Conservation (phyloP, 1,139 yeast species). For the Tardiomyces depauwii region DNA sequence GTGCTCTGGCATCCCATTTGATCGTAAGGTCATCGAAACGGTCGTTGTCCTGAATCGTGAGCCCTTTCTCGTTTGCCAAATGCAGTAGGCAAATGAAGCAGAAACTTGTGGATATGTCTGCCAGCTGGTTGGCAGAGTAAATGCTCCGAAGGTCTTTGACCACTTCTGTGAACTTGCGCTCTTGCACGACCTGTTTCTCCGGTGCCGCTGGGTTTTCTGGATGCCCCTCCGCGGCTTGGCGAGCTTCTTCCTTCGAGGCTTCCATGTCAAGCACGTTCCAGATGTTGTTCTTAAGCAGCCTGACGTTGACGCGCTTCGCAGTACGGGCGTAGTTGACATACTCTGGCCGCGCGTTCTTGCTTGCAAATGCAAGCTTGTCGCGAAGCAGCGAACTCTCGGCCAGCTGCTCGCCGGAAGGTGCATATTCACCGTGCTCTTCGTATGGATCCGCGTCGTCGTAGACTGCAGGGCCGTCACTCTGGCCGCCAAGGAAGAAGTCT, state of each 20-base stretch:
- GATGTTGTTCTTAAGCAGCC: slow-evolving; percentile 64
- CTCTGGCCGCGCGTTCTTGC: slow-evolving; percentile 34
- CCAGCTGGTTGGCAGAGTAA: slow-evolving; percentile 26
- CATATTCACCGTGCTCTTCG: slow-evolving; percentile 5
- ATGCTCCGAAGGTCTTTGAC: slow-evolving; percentile 27
- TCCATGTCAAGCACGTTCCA: slow-evolving; percentile 45
- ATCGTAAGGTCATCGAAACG: slow-evolving; percentile 48
- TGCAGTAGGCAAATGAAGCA: slow-evolving; percentile 79
- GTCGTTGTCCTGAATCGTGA: slow-evolving; percentile 47
- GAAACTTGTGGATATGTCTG: slow-evolving; percentile 75
- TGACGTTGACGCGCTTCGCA: slow-evolving; percentile 80
- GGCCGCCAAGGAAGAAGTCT: slow-evolving; percentile 32
- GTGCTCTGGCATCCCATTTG: slow-evolving; percentile 12
- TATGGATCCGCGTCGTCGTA: slow-evolving; percentile 5
- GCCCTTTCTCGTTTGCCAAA: slow-evolving; percentile 81
- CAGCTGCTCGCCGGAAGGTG: not conserved
- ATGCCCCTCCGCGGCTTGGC: slow-evolving; percentile 2
- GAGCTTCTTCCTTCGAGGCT: slow-evolving; percentile 4
- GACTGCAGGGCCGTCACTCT: slow-evolving; percentile 15
- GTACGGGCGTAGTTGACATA: slow-evolving; percentile 65
- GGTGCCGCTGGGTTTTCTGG: not conserved
- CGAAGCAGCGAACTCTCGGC: not conserved
- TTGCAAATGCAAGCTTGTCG: not conserved
- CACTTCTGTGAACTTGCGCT: slow-evolving; percentile 36
- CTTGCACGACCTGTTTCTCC: slow-evolving; percentile 6